These are phyloP conservation scores for Tolypocladium ophioglossoides DNA, from an alignment of 2,329 filamentous ascomycete genomes.

Conservation along the genomic window DNA sequence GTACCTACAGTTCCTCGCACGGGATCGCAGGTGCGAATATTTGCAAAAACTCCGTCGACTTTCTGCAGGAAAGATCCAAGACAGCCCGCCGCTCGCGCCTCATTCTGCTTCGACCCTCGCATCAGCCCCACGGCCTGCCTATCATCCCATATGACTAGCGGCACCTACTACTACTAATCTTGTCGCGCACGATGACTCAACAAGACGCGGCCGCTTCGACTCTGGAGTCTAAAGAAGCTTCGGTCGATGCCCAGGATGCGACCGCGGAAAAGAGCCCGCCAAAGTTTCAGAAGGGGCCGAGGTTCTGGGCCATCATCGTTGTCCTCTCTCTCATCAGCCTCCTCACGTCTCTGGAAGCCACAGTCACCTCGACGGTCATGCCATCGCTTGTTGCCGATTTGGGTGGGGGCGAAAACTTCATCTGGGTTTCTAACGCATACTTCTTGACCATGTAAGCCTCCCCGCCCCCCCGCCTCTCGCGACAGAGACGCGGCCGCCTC, in stretches of 20 bases:
- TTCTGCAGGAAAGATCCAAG: background rate
- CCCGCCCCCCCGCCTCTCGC: no score
- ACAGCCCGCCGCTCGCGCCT: no score
- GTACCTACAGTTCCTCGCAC: background rate
- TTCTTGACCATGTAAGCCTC: slow-evolving; percentile 11
- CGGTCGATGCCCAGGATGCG: background rate
- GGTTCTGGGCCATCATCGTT: background rate
- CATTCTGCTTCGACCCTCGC: background rate
- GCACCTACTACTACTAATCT: background rate
- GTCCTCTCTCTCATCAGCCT: background rate
- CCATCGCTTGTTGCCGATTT: slow-evolving; percentile 12
- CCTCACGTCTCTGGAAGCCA: slow-evolving; percentile 1
- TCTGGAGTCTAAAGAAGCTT: background rate
- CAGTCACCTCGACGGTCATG: slow-evolving; percentile 14
- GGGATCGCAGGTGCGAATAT: background rate
- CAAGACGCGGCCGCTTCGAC: background rate
- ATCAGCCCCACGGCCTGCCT: background rate
- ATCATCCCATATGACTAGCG: background rate
- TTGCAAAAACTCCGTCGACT: background rate
- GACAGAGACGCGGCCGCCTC: no score
- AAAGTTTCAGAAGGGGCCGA: background rate
- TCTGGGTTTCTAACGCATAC: slow-evolving; percentile 16
- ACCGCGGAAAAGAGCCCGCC: background rate
- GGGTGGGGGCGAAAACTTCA: slow-evolving; percentile 8
- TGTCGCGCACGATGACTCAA: background rate